Evolutionary conservation across 306 rosid species (phyloP), one percentile per base, ranked within the genome.

Genomic region (Prunus armeniaca): DNA sequence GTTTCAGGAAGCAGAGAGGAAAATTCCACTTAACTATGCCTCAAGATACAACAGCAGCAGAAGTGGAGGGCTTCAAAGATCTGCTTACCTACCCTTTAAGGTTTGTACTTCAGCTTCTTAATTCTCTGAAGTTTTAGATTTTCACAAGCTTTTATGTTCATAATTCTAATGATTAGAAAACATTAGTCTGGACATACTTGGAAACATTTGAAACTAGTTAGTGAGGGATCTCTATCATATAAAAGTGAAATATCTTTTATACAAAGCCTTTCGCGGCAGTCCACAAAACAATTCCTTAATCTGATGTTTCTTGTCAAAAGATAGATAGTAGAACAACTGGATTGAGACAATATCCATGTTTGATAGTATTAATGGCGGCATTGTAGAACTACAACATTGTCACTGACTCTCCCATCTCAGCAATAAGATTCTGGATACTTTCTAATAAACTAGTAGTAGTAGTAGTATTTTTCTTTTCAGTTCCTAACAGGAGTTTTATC

Each of bases 1-100:
- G 22, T 87, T 89, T 85, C 90, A 91, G 98, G 97, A 94, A 89
- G 98, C 98, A 64, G 96, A 94, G 88, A 89, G 96, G 87, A 94
- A 94, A 87, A 94, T 94, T 79, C 98, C 98, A 47, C 82, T 94
- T 47, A 94, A 94, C 82, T 92, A 91, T 85, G 98, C 97, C 68
- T 94, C 98, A 73, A 86, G 98, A 85, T 89, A 86, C 86, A 81
- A 85, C 86, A 80, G 88, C 74, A 87, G 89, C 82, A 86, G 67
- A 91, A 85, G 84, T 72, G 88, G 93, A 72, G 97, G 97, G 70
- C 89, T 88, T 81, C 87, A 92, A 82, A 90, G 87, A 79, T 90
- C 98, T 65, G 97, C 97, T 84, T 94, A 91, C 88, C 86, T 94
- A 34, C 96, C 97, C 57, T 94, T 94, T 84, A 94, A 94, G 96